Evolutionary conservation across 1,139 yeast genomes (phyloP), one percentile per base, ranked within the genome.

Genomic region (Candida sojae): DNA sequence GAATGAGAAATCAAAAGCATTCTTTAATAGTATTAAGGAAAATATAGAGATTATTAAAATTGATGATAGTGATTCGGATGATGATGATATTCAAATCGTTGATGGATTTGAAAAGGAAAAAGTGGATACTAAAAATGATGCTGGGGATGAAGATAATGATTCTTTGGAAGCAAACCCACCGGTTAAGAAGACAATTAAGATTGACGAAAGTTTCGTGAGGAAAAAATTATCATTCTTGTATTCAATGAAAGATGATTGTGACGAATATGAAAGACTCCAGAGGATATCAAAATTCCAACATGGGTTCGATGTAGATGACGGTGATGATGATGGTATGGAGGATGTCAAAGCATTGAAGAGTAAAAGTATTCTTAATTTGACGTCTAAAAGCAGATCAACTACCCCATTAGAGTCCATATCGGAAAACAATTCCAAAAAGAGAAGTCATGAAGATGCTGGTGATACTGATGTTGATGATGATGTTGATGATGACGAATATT

Each of bases 21-120:
- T 90, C 60, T 85, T 86, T 58, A 83, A 82, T 29, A 78, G 88
- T 25, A 85, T 88, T 56, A 80, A 86, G 38, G 92, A 84, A 32
- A 61, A 58, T 3, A 44, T 61, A 4, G 50, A 55, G 7, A 53
- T 56, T 9, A 61, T 64, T 31, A 56, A 50, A n/a, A 58, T 64
- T 44, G 67, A 64, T 52, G 68, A 63, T 46, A 70, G 64, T 40
- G 68, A 64, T 17, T 64, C 61, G 10, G 68, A 61, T 9, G 66
- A 59, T 2, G 62, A 53, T 17, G 64, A 56, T 4, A 31, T 30
- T 13, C 45, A 45, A 25, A 42, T 35, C 17, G 31, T 25, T 25
- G 46, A 43, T 30, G 45, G 41, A 33, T 46, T 39, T 5, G 51
- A 39, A 6, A 26, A 54, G 47, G 63, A 62, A 50, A 67, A 61